phyloP scores from a whole-genome alignment of 768 basidiomycete genomes.

The Porpolomopsis calyptriformis region DNA sequence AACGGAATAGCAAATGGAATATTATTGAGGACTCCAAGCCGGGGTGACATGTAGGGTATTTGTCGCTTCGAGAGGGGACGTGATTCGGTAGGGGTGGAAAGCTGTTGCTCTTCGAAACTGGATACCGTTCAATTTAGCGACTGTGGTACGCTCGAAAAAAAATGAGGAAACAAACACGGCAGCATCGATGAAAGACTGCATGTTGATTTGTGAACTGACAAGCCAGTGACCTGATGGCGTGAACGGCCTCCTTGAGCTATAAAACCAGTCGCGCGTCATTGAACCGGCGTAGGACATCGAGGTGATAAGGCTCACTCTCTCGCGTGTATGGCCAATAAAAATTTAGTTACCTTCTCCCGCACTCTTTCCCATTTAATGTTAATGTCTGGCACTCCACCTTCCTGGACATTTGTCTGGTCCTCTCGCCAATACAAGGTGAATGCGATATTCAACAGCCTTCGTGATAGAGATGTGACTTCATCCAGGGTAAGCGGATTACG shows the following conservation, averaged over 20 bases:
- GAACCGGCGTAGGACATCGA: not conserved
- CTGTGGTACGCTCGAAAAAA: not conserved
- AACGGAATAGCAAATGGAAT: conserved; percentile 95
- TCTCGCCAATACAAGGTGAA: conserved; percentile 54
- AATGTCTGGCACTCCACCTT: conserved; percentile 20
- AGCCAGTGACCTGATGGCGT: conserved; percentile 82
- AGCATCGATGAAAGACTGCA: conserved; percentile 69
- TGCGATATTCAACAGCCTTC: conserved; percentile 74
- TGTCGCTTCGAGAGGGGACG: conserved; percentile 51
- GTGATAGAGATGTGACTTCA: conserved; percentile 66
- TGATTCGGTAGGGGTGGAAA: conserved; percentile 18
- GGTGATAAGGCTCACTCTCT: conserved; percentile 64
- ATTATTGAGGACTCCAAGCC: conserved; percentile 86
- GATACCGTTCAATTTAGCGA: conserved; percentile 1
- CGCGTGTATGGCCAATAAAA: conserved; percentile 73
- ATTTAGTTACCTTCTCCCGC: conserved; percentile 64
- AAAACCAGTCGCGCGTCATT: conserved; percentile 7
- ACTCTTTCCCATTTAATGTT: conserved; percentile 56
- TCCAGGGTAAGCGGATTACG: conserved; percentile 75
- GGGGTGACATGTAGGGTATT: conserved; percentile 65
- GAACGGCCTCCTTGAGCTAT: conserved; percentile 76
- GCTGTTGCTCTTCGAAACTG: conserved; percentile 58
- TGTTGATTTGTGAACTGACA: conserved; percentile 37
- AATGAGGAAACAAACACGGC: conserved; percentile 47
- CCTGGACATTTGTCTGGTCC: conserved; percentile 23